Evolutionary conservation across 1,139 yeast species (phyloP).

Genomic region (Groenewaldozyma auringiensis): DNA sequence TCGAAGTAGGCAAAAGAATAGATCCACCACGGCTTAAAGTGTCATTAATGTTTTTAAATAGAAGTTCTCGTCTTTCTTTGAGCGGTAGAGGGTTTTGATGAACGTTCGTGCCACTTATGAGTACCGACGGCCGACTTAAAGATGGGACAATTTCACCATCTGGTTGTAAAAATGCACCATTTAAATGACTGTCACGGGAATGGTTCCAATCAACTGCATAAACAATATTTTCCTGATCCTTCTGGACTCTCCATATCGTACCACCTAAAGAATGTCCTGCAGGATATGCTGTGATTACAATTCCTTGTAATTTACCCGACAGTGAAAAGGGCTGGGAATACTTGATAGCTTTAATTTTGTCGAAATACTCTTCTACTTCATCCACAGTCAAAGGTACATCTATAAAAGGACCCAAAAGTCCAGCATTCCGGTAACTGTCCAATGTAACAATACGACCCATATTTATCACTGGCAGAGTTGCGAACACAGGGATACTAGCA

Average conservation of each 20-base stretch:
- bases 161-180: conserved; percentile 60
- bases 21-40: conserved; percentile 68
- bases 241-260: conserved; percentile 70
- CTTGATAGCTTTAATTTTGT: conserved; percentile 58
- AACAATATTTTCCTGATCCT: conserved; percentile 67
- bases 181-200: conserved; percentile 75
- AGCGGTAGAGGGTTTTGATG: conserved; percentile 58
- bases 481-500: conserved; percentile 64
- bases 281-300: conserved; percentile 72
- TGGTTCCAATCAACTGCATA: conserved; percentile 97
- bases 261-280: conserved; percentile 96
- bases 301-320: conserved; percentile 45
- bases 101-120: conserved; percentile 68
- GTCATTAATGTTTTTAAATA: conserved; percentile 55
- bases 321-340: conserved; percentile 60
- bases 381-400: conserved; percentile 55
- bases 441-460: conserved; percentile 80
- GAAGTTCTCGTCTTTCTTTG: conserved; percentile 50
- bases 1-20: conserved; percentile 72
- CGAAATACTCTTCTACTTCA: conserved; percentile 77
- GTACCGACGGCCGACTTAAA: conserved; percentile 71
- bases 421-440: conserved; percentile 66
- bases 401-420: conserved; percentile 64
- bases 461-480: conserved; percentile 83
- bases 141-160: conserved; percentile 53